These are phyloP conservation scores for Pleurotus sapidus DNA, from an alignment of 768 basidiomycete genomes.

Conservation along the genomic window DNA sequence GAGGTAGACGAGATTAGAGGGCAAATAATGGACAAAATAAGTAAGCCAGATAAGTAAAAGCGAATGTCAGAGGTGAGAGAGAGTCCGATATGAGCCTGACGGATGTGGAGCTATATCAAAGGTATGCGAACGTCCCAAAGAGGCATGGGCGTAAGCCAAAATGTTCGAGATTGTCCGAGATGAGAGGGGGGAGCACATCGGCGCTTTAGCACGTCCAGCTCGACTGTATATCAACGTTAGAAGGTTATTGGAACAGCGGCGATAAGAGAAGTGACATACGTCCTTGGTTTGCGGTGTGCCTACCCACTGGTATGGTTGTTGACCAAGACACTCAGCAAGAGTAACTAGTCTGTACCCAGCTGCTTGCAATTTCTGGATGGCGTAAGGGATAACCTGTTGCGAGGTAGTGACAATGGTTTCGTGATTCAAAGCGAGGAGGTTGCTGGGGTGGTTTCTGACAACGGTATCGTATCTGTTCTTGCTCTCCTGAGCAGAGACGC, in stretches of 20 bases:
- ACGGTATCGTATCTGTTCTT: conserved; percentile 25
- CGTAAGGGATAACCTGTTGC: conserved; percentile 34
- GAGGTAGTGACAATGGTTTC: conserved; percentile 24
- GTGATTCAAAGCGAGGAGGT: conserved; percentile 36
- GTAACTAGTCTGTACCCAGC: conserved; percentile 43
- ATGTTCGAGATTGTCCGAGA: no score
- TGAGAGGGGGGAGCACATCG: no score
- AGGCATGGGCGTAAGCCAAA: no score
- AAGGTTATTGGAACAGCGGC: background rate
- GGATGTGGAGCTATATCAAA: no score
- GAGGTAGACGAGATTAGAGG: no score
- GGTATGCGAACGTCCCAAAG: no score
- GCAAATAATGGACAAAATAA: no score
- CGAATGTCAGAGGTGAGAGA: no score
- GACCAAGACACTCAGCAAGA: conserved; percentile 39
- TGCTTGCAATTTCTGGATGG: conserved; percentile 29
- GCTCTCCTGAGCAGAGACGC: conserved; percentile 23
- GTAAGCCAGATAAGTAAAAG: no score
- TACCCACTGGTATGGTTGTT: conserved; percentile 32
- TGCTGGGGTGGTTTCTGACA: conserved; percentile 26
- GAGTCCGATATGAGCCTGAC: no score
- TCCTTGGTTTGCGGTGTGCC: conserved; percentile 18
- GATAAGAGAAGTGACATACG: background rate
- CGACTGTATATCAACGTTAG: background rate
- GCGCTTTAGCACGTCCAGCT: background rate